Conservation (phyloP, 2,329 filamentous ascomycete genomes). For the Aspergillus ibericus region DNA sequence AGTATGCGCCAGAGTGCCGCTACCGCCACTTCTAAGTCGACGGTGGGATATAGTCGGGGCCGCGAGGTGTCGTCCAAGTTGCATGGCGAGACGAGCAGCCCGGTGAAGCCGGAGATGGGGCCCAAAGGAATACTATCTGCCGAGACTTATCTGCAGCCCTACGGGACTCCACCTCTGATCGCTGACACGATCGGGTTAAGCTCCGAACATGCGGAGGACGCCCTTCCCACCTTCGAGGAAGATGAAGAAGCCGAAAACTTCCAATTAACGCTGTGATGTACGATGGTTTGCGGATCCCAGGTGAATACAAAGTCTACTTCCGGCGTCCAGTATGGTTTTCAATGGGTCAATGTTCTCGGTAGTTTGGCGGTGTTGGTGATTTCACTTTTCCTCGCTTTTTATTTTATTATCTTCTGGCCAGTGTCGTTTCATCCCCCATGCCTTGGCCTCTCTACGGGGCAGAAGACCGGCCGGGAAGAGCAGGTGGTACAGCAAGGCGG, state of each 20-base stretch:
- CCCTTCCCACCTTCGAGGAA: slow-evolving; percentile 35
- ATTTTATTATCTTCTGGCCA: neutral
- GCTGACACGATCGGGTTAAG: slow-evolving; percentile 47
- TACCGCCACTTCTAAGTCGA: slow-evolving; percentile 71
- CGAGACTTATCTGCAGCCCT: slow-evolving; percentile 44
- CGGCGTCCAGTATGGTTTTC: neutral
- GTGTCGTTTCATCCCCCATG: neutral
- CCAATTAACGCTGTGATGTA: slow-evolving; percentile 39
- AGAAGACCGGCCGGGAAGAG: neutral
- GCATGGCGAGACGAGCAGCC: slow-evolving; percentile 25
- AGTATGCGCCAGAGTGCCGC: slow-evolving; percentile 61
- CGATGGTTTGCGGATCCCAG: neutral
- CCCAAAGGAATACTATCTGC: slow-evolving; percentile 38
- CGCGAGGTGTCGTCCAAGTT: slow-evolving; percentile 46
- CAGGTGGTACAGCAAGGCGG: slow-evolving; percentile 1
- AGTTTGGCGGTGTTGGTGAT: neutral
- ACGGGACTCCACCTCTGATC: slow-evolving; percentile 43
- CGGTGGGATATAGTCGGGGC: slow-evolving; percentile 82
- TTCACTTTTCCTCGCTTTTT: neutral
- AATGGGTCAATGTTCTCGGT: neutral
- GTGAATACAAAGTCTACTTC: neutral
- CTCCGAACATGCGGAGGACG: slow-evolving; percentile 26
- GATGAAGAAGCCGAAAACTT: slow-evolving; percentile 42
- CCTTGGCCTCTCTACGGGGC: neutral
- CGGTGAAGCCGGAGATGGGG: slow-evolving; percentile 22